Conservation (phyloP, 352 stramenopile genomes). For the Pythium folliculosum region DNA sequence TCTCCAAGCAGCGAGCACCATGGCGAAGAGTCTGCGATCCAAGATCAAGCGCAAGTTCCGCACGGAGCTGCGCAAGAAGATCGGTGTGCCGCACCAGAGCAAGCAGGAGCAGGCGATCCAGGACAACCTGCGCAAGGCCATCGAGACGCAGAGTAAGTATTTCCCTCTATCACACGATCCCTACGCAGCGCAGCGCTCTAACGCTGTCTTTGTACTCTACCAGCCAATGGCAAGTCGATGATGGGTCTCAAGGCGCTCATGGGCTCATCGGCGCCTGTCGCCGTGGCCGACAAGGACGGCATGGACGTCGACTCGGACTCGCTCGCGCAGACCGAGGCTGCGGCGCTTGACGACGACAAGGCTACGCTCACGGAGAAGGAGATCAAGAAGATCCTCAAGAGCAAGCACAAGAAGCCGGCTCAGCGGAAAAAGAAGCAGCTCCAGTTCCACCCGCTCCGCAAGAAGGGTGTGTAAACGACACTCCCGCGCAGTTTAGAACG, state of each 20-base stretch:
- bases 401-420: constrained; percentile 43
- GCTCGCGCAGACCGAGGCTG: constrained; percentile 45
- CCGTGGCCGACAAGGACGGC: constrained; percentile 29
- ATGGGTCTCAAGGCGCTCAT: constrained; percentile 76
- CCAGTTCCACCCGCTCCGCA: constrained; percentile 85
- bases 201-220: not conserved
- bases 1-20: constrained; percentile 38
- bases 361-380: constrained; percentile 50
- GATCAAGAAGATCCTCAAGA: constrained; percentile 77
- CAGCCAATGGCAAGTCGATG: constrained; percentile 51
- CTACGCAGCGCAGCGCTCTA: not conserved
- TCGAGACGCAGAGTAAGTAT: constrained; percentile 57
- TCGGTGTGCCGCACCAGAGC: constrained; percentile 74
- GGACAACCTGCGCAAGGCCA: constrained; percentile 82
- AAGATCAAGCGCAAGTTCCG: constrained; percentile 91
- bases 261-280: constrained; percentile 54
- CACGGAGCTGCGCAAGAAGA: constrained; percentile 80
- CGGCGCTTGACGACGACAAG: constrained; percentile 38
- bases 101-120: constrained; percentile 81
- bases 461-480: constrained; percentile 79
- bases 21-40: constrained; percentile 88
- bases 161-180: not conserved
- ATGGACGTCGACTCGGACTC: constrained; percentile 47
- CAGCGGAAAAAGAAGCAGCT: constrained; percentile 82
- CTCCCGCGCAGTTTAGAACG: not conserved